A percentile compares a stretch with the other conserved stretches of the same genome.
phyloP scores from a whole-genome alignment of 176 grass and related monocot species.

The Bonia amplexicaulis region DNA sequence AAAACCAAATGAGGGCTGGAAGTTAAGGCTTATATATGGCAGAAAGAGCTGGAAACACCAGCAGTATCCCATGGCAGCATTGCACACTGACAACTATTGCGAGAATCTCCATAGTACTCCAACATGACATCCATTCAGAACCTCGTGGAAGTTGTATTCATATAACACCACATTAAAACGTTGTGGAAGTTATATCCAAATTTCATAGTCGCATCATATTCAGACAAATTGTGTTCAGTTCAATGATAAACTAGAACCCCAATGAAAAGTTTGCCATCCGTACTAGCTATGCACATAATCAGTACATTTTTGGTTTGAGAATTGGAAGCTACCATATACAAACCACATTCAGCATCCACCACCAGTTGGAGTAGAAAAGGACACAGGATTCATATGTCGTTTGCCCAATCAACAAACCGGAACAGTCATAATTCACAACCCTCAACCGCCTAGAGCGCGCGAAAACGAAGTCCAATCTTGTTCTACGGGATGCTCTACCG shows the following conservation, averaged over 20 bases:
- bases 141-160: not conserved
- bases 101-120: not conserved
- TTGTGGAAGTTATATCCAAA: not conserved
- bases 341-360: not conserved
- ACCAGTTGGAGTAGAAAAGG: not conserved
- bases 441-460: not conserved
- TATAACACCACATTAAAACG: not conserved
- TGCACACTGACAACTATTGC: not conserved
- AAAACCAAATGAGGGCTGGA: not conserved
- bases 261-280: not conserved
- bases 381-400: not conserved
- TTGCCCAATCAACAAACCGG: not conserved
- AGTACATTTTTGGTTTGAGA: not conserved
- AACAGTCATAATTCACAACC: conserved; percentile 2
- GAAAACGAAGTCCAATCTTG: conserved; percentile 19
- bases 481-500: not conserved
- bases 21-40: not conserved
- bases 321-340: not conserved
- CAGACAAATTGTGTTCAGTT: not conserved
- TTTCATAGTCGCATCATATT: not conserved
- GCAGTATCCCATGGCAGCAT: not conserved
- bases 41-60: conserved; percentile 11
- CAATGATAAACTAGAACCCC: not conserved
- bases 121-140: not conserved
- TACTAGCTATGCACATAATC: not conserved